Conservation (phyloP, 2,329 filamentous ascomycete genomes). For the Pochonia chlamydosporia region DNA sequence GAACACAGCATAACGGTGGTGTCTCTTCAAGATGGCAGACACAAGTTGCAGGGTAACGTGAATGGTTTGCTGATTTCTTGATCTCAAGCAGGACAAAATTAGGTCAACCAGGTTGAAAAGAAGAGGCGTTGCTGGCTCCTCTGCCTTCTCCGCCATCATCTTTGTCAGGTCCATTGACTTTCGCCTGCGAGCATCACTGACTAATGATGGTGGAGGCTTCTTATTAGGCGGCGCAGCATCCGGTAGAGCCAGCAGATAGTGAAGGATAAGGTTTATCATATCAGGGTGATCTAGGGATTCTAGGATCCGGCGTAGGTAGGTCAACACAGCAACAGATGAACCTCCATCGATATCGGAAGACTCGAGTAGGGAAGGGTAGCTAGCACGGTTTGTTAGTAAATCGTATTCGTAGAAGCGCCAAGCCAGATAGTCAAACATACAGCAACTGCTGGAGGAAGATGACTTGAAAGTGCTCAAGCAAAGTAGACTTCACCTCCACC, state of each 20-base stretch:
- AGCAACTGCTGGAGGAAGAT: slow-evolving; percentile 92
- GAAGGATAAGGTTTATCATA: slow-evolving; percentile 87
- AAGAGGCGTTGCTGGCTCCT: slow-evolving; percentile 69
- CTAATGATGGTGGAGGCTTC: slow-evolving; percentile 39
- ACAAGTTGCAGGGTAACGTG: slow-evolving; percentile 83
- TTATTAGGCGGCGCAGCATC: slow-evolving; percentile 38
- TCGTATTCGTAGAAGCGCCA: not conserved
- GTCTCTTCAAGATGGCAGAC: slow-evolving; percentile 77
- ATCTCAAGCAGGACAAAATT: slow-evolving; percentile 77
- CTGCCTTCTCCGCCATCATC: slow-evolving; percentile 69
- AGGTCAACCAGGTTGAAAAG: slow-evolving; percentile 93
- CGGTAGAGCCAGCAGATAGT: slow-evolving; percentile 82
- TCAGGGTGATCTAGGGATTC: slow-evolving; percentile 90
- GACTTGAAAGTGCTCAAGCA: slow-evolving; percentile 95
- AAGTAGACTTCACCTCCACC: slow-evolving; percentile 81
- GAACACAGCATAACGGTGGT: slow-evolving; percentile 79
- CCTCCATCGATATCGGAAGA: slow-evolving; percentile 96
- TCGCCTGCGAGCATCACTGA: slow-evolving; percentile 69
- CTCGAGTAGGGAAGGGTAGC: slow-evolving; percentile 91
- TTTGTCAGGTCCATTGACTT: slow-evolving; percentile 86
- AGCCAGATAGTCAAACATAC: slow-evolving; percentile 40
- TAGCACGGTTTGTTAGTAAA: slow-evolving; percentile 26
- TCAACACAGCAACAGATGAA: slow-evolving; percentile 91
- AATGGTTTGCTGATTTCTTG: slow-evolving; percentile 81
- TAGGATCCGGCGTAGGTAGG: slow-evolving; percentile 84